These are phyloP conservation scores for Solanum bulbocastanum DNA, from an alignment of 257 asterid species.

Conservation along the genomic window DNA sequence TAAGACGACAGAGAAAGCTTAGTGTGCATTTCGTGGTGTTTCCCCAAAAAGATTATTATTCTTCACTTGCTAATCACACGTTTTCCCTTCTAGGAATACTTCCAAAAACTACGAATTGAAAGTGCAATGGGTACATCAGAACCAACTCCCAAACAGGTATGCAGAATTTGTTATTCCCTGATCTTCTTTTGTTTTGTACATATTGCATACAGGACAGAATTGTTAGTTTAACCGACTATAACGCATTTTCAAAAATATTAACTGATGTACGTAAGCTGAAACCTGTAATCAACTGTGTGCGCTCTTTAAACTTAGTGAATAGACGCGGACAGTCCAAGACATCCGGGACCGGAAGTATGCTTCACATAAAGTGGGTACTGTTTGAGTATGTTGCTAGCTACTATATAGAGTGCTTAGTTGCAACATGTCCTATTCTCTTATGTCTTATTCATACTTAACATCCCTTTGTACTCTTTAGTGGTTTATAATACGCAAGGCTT, in stretches of 20 bases:
- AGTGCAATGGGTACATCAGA: constrained; percentile 75
- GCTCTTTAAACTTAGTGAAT: neutral
- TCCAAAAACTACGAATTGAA: constrained; percentile 81
- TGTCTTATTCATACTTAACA: neutral
- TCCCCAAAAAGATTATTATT: neutral
- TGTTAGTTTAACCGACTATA: neutral
- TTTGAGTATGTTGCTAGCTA: neutral
- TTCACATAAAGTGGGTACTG: neutral
- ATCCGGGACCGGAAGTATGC: neutral
- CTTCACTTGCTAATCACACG: neutral
- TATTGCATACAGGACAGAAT: neutral
- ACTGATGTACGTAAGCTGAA: neutral
- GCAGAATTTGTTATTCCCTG: neutral
- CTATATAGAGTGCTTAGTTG: neutral
- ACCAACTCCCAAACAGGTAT: constrained; percentile 82
- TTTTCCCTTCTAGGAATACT: constrained; percentile 55
- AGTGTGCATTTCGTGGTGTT: neutral
- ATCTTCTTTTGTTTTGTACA: neutral
- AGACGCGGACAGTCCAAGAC: neutral
- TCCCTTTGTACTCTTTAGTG: neutral
- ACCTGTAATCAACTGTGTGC: neutral
- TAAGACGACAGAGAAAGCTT: neutral
- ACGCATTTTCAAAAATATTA: neutral
- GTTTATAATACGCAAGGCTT: neutral
- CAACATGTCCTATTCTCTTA: neutral